These are phyloP conservation scores for Mycena olivaceomarginata DNA, from an alignment of 768 basidiomycete genomes.

Conservation along the genomic window DNA sequence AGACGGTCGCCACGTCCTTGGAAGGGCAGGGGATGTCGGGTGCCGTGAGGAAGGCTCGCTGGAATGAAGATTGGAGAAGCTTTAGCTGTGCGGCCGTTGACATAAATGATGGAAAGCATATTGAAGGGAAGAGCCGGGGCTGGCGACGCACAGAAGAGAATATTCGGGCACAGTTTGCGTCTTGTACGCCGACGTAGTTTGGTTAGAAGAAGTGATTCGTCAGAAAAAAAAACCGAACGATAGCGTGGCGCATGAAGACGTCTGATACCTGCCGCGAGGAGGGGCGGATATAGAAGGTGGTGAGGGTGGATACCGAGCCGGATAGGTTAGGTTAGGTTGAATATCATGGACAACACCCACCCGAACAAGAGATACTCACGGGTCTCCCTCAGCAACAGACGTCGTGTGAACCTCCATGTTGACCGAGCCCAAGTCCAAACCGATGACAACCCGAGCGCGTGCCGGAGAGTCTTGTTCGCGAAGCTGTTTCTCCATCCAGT, in stretches of 20 bases:
- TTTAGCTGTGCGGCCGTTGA: too few species aligned
- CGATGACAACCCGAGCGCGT: too few species aligned
- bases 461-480: constrained; percentile 16
- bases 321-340: too few species aligned
- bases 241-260: constrained; percentile 44
- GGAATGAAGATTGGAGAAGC: too few species aligned
- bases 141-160: constrained; percentile 49
- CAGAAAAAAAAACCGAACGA: too few species aligned
- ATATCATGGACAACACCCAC: background rate
- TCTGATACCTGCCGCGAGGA: constrained; percentile 50
- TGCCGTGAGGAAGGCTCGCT: too few species aligned
- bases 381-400: constrained; percentile 44
- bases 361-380: constrained; percentile 25
- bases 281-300: constrained; percentile 48
- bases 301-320: constrained; percentile 23
- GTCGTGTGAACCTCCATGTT: constrained; percentile 37
- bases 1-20: too few species aligned
- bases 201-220: background rate
- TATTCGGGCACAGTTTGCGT: constrained; percentile 51
- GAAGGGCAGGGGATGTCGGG: too few species aligned
- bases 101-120: too few species aligned
- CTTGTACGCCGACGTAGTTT: constrained; percentile 54
- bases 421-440: constrained; percentile 37
- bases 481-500: constrained; percentile 47
- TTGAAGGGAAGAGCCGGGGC: background rate